Percentiles rank a stretch among this genome's conserved stretches.
phyloP scores from a whole-genome alignment of 2,329 filamentous ascomycete genomes.

The Botryotinia calthae region DNA sequence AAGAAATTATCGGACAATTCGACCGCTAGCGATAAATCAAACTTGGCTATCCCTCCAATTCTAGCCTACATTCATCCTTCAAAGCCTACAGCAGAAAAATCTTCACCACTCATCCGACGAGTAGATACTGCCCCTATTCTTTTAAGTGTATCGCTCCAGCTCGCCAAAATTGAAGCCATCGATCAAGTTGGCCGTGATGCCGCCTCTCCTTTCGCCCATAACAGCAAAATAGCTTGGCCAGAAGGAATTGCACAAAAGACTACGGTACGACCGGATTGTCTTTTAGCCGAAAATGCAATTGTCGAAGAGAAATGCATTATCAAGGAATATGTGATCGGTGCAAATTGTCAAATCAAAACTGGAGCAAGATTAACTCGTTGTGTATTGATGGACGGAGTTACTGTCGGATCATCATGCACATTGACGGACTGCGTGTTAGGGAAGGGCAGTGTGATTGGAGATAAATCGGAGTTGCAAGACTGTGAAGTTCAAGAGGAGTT shows the following conservation, averaged over 20 bases:
- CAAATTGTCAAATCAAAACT: slow-evolving; percentile 80
- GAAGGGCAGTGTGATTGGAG: slow-evolving; percentile 76
- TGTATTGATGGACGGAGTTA: slow-evolving; percentile 87
- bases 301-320: slow-evolving; percentile 88
- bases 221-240: slow-evolving; percentile 77
- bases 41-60: slow-evolving; percentile 64
- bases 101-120: slow-evolving; percentile 70
- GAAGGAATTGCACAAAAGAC: slow-evolving; percentile 76
- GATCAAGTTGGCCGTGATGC: slow-evolving; percentile 58
- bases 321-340: slow-evolving; percentile 86
- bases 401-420: slow-evolving; percentile 79
- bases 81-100: slow-evolving; percentile 40
- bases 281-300: slow-evolving; percentile 85
- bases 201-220: slow-evolving; percentile 72
- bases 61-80: slow-evolving; percentile 76
- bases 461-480: slow-evolving; percentile 74
- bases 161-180: slow-evolving; percentile 77
- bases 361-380: slow-evolving; percentile 87
- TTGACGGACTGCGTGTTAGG: slow-evolving; percentile 87
- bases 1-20: not conserved
- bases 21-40: slow-evolving; percentile 22
- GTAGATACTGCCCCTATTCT: slow-evolving; percentile 85
- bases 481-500: slow-evolving; percentile 92
- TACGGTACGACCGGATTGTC: slow-evolving; percentile 76
- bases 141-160: slow-evolving; percentile 75